Percentiles rank a stretch among this genome's conserved stretches.
Evolutionary conservation across 768 basidiomycete genomes (phyloP).

Genomic region (Agrocybe pediades): DNA sequence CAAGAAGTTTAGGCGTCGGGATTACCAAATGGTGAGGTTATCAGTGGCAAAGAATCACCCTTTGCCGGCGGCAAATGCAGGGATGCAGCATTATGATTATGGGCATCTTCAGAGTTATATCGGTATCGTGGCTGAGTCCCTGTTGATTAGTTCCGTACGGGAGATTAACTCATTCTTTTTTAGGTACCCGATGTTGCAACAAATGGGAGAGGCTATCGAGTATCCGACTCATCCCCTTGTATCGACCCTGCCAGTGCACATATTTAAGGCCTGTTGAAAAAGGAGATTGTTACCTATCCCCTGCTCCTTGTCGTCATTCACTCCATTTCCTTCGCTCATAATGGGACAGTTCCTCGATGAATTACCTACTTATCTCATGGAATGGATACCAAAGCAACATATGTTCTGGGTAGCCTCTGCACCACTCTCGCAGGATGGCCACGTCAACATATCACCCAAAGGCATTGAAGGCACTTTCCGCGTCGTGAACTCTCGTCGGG

Average conservation of each 20-base stretch:
- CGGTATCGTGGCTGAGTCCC: conserved; percentile 12
- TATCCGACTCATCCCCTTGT: conserved; percentile 1
- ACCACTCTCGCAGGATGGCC: conserved; percentile 55
- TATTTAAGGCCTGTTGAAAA: conserved; percentile 2
- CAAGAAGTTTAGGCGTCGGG: not conserved
- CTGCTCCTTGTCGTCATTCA: not conserved
- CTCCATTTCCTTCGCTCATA: not conserved
- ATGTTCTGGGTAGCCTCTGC: conserved; percentile 76
- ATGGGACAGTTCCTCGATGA: conserved; percentile 64
- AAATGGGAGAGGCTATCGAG: conserved; percentile 6
- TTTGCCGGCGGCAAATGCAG: conserved; percentile 24
- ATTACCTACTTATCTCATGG: conserved; percentile 51
- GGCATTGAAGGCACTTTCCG: conserved; percentile 63
- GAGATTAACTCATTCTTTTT: not conserved
- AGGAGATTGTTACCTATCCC: not conserved
- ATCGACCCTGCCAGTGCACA: not conserved
- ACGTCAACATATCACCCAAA: conserved; percentile 72
- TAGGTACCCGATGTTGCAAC: conserved; percentile 5
- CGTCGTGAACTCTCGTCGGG: conserved; percentile 48
- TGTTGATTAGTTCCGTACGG: not conserved
- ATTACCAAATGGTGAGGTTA: not conserved
- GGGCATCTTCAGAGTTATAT: conserved; percentile 15
- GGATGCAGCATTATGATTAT: not conserved
- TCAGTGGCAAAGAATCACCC: conserved; percentile 16
- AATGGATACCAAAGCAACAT: conserved; percentile 64